Evolutionary conservation across 805 yeast genomes (phyloP), one percentile per base, ranked within the genome.

Genomic region (Pichia deserticola): DNA sequence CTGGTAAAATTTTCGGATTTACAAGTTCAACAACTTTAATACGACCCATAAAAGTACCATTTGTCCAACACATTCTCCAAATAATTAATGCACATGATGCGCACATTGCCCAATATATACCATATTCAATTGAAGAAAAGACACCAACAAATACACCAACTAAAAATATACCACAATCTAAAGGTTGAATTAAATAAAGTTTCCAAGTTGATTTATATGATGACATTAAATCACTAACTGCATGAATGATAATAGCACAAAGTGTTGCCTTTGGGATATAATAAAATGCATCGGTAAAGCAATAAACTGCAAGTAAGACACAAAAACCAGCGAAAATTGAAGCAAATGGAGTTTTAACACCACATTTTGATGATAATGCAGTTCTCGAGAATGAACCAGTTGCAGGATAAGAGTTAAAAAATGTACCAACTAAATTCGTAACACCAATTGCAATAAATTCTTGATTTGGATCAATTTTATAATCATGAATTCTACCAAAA

Each of bases 311-410:
- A 54, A 89, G 71, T 53, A 89, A 68, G 28, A 89, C 97, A 67
- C 90, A 89, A 40, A 78, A 79, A 62, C 97, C 97, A 10, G 96
- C 87, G 68, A 82, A 86, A 43, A 89, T 74, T 70, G 97, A 97
- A 43, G 96, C 93, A 54, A 89, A 71, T 33, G 97, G 97, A n/a
- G 97, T 90, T 63, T 89, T 79, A 41, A 89, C 97, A 64, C 95
- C 95, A 76, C 96, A 89, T 69, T 89, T 89, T 48, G 95, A 84
- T 70, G 89, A 89, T 61, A 89, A 76, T 12, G 97, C 97, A 38
- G 96, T 85, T 71, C 97, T 82, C 25, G 95, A 86, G 67, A 89
- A 89, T 1, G 97, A 89, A 44, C 97, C 97, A 4, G 97, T 89
- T 7, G 96, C 90, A 7, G 97, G 97, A 65, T 90, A 89, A 7